Conservation (phyloP, 257 asterid species). For the Ballota nigra region DNA sequence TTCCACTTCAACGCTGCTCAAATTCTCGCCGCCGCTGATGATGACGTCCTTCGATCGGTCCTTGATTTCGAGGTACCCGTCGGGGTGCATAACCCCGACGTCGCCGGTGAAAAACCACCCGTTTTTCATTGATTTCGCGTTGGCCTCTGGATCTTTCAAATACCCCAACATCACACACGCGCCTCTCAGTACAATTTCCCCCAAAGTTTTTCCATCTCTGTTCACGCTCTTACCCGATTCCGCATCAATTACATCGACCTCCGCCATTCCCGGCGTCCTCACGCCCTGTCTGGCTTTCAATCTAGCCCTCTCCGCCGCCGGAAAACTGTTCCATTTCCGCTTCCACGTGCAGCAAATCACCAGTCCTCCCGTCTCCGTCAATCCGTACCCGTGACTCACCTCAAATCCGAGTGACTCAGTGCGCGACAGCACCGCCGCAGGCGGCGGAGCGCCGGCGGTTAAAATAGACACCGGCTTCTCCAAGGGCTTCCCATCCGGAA, state of each 20-base stretch:
- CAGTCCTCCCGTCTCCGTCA: conserved; percentile 78
- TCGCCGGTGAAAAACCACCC: conserved; percentile 90
- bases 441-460: conserved; percentile 87
- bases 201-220: conserved; percentile 50
- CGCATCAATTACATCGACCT: conserved; percentile 47
- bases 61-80: conserved; percentile 70
- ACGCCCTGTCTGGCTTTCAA: conserved; percentile 77
- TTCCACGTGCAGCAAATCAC: conserved; percentile 66
- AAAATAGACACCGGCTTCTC: conserved; percentile 40
- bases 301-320: conserved; percentile 62
- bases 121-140: conserved; percentile 43
- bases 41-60: conserved; percentile 83
- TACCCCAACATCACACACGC: conserved; percentile 63
- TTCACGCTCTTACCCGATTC: conserved; percentile 46
- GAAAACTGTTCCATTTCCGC: conserved; percentile 50
- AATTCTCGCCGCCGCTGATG: conserved; percentile 77
- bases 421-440: conserved; percentile 53
- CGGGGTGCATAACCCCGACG: conserved; percentile 77
- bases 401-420: conserved; percentile 62
- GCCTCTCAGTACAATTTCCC: conserved; percentile 64
- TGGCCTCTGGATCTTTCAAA: conserved; percentile 58
- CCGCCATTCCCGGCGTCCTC: conserved; percentile 51
- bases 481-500: conserved; percentile 29
- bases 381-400: conserved; percentile 71
- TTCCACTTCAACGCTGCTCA: conserved; percentile 88